Conservation (phyloP, 352 stramenopile genomes). For the Thalassiosira livingstoniorum region DNA sequence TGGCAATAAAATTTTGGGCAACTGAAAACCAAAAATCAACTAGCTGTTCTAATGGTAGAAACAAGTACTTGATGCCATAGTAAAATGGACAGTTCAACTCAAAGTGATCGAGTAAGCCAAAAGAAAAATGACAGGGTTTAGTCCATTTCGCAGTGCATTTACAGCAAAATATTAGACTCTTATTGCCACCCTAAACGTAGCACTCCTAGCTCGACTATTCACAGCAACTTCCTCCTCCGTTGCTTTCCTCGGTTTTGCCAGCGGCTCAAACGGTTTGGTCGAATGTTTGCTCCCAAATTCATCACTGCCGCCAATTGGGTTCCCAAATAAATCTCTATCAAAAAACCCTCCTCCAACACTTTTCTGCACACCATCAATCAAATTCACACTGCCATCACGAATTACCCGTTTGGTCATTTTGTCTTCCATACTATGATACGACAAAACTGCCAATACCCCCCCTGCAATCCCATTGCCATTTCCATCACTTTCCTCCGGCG, state of each 20-base stretch:
- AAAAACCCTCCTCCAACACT: slow-evolving; percentile 22
- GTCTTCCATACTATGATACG: slow-evolving; percentile 91
- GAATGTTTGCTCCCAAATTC: slow-evolving; percentile 35
- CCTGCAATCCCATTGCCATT: slow-evolving; percentile 10
- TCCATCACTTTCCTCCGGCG: slow-evolving; percentile 14
- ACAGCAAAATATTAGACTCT: not conserved
- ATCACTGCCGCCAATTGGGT: slow-evolving; percentile 71
- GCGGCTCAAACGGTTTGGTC: slow-evolving; percentile 74
- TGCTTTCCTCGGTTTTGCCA: slow-evolving; percentile 83
- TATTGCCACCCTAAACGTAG: slow-evolving; percentile 84
- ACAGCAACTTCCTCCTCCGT: slow-evolving; percentile 82
- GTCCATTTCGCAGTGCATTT: too few relatives aligned
- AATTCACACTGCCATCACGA: slow-evolving; percentile 72
- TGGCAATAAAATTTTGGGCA: too few relatives aligned
- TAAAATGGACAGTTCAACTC: too few relatives aligned
- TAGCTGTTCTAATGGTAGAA: too few relatives aligned
- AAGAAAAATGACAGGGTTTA: too few relatives aligned
- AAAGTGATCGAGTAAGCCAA: too few relatives aligned
- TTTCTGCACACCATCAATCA: slow-evolving; percentile 22
- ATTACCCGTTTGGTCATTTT: slow-evolving; percentile 87
- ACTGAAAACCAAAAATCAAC: too few relatives aligned
- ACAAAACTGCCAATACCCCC: slow-evolving; percentile 85
- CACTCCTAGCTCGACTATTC: slow-evolving; percentile 88
- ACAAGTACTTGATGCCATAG: too few relatives aligned
- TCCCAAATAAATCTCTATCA: slow-evolving; percentile 83